Evolutionary conservation across 2,329 filamentous ascomycete genomes (phyloP), one percentile per base, ranked within the genome.

Genomic region (Colletotrichum tofieldiae): DNA sequence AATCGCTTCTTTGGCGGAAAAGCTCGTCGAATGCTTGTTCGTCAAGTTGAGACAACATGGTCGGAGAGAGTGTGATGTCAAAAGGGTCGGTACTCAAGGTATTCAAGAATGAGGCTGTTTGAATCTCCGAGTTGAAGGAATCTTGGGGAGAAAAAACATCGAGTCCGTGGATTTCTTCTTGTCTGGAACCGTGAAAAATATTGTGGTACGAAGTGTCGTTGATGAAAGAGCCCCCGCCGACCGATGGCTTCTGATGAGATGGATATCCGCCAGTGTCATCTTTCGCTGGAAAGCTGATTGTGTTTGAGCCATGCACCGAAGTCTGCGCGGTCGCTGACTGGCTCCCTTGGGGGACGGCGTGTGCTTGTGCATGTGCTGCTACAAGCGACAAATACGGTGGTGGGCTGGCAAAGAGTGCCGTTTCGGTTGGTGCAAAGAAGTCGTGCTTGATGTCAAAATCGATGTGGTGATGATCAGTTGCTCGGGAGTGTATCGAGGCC

Each of bases 311-410:
- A 11, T 72, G 59, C 16, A 54, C 43, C 14, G 26, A 61, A 4
- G 39, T 32, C 18, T 45, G 26, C 26, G 52, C n/a, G 14, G 63
- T 35, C 12, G 8, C 39, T 26, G 43, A 20, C 29, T 47, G 52
- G 58, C 68, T 72, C 23, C 54, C 59, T 6, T 26, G 1, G 37
- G 41, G 26, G 35, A 16, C 16, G 18, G 45, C 65, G 20, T 43
- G 52, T 20, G 39, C 16, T 23, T 39, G 32, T 37, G 20, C 35
- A 23, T 62, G 35, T 26, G 59, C 32, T 29, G 51, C 12, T 14
- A 49, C 39, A 14, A 47, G 39, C 20, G 69, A 51, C 37, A 52
- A 43, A 32, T 72, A 72, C 23, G 69, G 37, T n/a, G 69, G 58
- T 7, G 69, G 69, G 43, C 52, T 64, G 20, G 52, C 41, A 47